A percentile compares a stretch with the other conserved stretches of the same genome.
Evolutionary conservation across 768 basidiomycete genomes (phyloP).

Genomic region (Serendipita indica): DNA sequence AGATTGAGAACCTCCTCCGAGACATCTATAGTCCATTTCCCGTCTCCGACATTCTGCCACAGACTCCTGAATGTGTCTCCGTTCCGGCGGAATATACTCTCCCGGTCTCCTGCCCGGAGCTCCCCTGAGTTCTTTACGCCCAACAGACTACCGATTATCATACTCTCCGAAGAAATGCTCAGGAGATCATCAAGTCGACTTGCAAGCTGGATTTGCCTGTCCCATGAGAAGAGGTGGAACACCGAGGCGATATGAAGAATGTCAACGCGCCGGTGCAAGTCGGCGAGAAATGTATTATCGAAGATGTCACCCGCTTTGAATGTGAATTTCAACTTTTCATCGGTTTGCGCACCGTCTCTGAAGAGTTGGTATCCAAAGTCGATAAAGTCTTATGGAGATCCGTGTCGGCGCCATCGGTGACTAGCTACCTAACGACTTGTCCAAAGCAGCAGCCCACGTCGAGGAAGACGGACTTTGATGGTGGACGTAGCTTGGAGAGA

Average conservation of each 20-base stretch:
- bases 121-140: background rate
- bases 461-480: background rate
- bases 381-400: background rate
- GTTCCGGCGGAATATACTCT: background rate
- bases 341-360: background rate
- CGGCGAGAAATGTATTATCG: background rate
- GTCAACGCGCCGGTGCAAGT: background rate
- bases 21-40: background rate
- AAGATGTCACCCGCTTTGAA: background rate
- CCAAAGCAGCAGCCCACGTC: background rate
- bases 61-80: background rate
- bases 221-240: background rate
- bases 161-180: background rate
- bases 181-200: background rate
- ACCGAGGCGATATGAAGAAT: background rate
- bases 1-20: background rate
- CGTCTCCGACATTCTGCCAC: background rate
- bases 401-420: background rate
- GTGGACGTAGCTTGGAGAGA: background rate
- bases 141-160: background rate
- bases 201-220: background rate
- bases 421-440: background rate
- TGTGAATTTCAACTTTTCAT: background rate
- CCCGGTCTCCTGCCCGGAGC: background rate
- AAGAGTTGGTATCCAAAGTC: background rate